Base-by-base conservation (phyloP, 1,284 basidiomycete species). In the Spongiforma sp. region DNA sequence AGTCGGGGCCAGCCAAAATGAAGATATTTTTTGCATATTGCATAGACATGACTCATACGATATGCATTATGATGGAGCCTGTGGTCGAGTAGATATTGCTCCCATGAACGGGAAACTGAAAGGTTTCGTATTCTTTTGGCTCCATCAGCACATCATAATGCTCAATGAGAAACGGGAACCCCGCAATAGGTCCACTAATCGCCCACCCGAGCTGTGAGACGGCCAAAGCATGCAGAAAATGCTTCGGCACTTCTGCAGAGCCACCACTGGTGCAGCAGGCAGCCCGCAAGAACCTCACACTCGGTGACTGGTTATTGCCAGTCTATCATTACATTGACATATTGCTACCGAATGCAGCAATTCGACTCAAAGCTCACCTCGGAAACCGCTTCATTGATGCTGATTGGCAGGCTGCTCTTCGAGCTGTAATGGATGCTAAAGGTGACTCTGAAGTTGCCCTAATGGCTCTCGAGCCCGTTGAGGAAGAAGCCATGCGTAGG, bases 21-120 rank as follows among this genome's bases (percentile, higher is more conserved):
- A 53, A 1, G 21, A 33, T n/a, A 53, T 53, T 53, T 53, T 53
- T 21, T 53, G 52, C 52, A 53, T 53, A 53, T 21, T 53, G 52
- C 52, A 53, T 53, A 33, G 32, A 32, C 11, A 24, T 34, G 30
- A 24, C 32, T 33, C 30, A 6, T 53, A 8, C 30, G 19, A 54
- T 54, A 54, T 54, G 32, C 52, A 54, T 54, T 54, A 54, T 54
- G 9, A 54, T 54, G 52, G 52, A 34, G 52, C 52, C 32, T 32
- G 52, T 30, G n/a, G 34, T 14, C n/a, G 50, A 21, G 30, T 53
- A 12, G 4, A 30, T 17, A 53, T n/a, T 53, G 50, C 28, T 53
- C 48, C 48, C 48, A 50, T 8, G 11, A 46, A 48, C 3, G 10
- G 19, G 28, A 9, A 28, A 30, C 50, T 11, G 5, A 32, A 33